phyloP scores from a whole-genome alignment of 164 flowering plant genomes.

The Piper longum region DNA sequence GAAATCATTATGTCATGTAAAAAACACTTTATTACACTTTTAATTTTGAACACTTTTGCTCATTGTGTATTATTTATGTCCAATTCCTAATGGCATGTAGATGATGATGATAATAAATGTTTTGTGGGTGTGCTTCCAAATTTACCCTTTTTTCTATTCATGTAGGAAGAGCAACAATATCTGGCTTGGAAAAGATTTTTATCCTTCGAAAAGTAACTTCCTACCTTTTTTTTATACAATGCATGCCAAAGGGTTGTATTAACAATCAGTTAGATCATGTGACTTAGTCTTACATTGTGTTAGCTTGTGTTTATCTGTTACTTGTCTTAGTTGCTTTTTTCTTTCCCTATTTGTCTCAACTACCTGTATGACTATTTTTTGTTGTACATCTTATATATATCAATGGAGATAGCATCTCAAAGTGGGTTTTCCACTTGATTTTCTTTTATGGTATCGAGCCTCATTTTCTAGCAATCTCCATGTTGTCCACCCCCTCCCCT shows the following conservation, averaged over 20 bases:
- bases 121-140: neutral
- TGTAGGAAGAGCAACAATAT: constrained; percentile 89
- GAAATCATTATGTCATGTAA: neutral
- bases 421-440: too few species aligned
- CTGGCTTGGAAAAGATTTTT: constrained; percentile 74
- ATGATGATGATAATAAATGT: neutral
- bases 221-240: neutral
- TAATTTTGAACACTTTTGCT: too few species aligned
- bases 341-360: neutral
- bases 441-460: too few species aligned
- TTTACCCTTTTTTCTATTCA: constrained; percentile 4
- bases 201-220: constrained; percentile 78
- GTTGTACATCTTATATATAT: too few species aligned
- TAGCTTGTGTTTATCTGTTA: neutral
- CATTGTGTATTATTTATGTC: too few species aligned
- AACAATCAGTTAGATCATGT: too few species aligned
- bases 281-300: neutral
- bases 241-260: neutral
- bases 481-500: too few species aligned
- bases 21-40: neutral
- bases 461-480: too few species aligned
- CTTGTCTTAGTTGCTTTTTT: neutral
- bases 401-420: too few species aligned
- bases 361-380: too few species aligned
- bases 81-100: neutral